Evolutionary conservation across 2,329 filamentous ascomycete species (phyloP).

Genomic region (Neonectria sp.): DNA sequence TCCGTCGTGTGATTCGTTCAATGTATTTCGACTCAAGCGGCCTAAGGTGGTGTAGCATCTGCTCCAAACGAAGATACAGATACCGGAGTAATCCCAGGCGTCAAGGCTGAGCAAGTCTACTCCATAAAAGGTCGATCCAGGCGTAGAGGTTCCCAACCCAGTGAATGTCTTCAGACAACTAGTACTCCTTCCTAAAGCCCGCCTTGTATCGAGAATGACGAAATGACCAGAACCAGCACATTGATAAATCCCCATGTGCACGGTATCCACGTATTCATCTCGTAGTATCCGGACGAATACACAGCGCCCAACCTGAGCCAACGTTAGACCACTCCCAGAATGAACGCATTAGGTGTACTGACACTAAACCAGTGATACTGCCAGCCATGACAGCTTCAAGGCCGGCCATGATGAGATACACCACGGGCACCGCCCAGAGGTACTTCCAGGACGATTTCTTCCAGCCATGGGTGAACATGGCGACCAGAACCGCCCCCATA

Average conservation of each 20-base stretch:
- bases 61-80: background rate
- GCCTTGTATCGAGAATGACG: slow-evolving; percentile 93
- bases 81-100: background rate
- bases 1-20: background rate
- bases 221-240: slow-evolving; percentile 85
- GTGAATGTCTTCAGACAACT: background rate
- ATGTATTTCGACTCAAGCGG: background rate
- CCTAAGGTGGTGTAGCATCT: background rate
- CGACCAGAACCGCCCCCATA: slow-evolving; percentile 78
- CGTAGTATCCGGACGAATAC: slow-evolving; percentile 86
- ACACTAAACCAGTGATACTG: slow-evolving; percentile 86
- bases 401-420: slow-evolving; percentile 80
- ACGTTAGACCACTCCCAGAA: slow-evolving; percentile 31
- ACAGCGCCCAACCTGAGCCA: slow-evolving; percentile 78
- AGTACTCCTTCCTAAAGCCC: slow-evolving; percentile 72
- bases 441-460: slow-evolving; percentile 71
- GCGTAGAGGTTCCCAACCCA: background rate
- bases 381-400: slow-evolving; percentile 85
- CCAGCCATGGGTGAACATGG: slow-evolving; percentile 78
- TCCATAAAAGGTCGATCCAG: background rate
- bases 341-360: slow-evolving; percentile 52
- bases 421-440: slow-evolving; percentile 80
- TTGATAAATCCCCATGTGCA: slow-evolving; percentile 91
- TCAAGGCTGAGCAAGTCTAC: background rate
- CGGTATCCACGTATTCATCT: slow-evolving; percentile 96